A percentile compares a stretch with the other conserved stretches of the same genome.
Conservation (phyloP, 1,139 yeast genomes). For the Saccharomycopsis hybrid region DNA sequence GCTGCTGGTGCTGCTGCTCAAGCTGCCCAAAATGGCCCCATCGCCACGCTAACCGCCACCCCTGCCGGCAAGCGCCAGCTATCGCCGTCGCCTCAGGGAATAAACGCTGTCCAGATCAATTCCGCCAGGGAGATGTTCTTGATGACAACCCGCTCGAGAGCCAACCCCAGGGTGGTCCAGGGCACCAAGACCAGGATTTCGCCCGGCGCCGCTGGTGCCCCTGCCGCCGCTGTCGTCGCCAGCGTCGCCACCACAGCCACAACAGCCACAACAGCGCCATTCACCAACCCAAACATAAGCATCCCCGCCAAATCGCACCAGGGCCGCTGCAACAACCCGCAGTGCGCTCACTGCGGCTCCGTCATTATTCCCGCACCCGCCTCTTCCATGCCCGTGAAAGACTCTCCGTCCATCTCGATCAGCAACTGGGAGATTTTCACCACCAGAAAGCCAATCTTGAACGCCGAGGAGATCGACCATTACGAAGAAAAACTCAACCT, state of each 20-base stretch:
- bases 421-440: constrained; percentile 76
- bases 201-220: background rate
- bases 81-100: too few species aligned
- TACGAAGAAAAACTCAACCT: constrained; percentile 58
- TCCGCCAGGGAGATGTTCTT: constrained; percentile 58
- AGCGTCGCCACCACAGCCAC: background rate
- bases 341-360: constrained; percentile 57
- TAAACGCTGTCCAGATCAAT: constrained; percentile 51
- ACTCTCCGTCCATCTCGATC: constrained; percentile 59
- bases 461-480: constrained; percentile 64
- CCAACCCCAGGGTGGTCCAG: constrained; percentile 7
- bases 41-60: too few species aligned
- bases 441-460: constrained; percentile 68
- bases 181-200: constrained; percentile 1
- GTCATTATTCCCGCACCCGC: constrained; percentile 71
- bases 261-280: background rate
- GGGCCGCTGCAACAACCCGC: constrained; percentile 33
- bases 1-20: too few species aligned
- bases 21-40: too few species aligned
- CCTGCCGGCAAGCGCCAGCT: too few species aligned
- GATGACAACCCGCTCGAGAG: constrained; percentile 16
- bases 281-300: constrained; percentile 7
- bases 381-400: constrained; percentile 54
- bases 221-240: background rate
- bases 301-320: constrained; percentile 20